Evolutionary conservation across 306 rosid species (phyloP).

Genomic region (Castanea crenata): DNA sequence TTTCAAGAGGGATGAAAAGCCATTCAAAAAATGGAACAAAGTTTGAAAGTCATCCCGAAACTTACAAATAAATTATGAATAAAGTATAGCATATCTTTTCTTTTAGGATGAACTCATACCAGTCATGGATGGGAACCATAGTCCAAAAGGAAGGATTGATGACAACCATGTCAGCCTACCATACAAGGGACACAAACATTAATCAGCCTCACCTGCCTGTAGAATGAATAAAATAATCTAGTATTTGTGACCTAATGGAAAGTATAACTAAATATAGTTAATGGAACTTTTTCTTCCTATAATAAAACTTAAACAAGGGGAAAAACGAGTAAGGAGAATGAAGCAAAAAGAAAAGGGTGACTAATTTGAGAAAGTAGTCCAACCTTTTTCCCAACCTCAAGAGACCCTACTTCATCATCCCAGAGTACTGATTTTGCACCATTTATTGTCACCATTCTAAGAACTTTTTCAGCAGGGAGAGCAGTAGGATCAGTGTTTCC

Average conservation of each 20-base stretch:
- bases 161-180: slow-evolving; percentile 79
- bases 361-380: slow-evolving; percentile 21
- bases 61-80: background rate
- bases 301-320: background rate
- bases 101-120: slow-evolving; percentile 36
- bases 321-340: slow-evolving; percentile 3
- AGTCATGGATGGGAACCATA: slow-evolving; percentile 82
- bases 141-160: slow-evolving; percentile 72
- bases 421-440: slow-evolving; percentile 83
- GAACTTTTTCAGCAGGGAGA: slow-evolving; percentile 69
- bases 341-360: slow-evolving; percentile 7
- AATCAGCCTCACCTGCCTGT: slow-evolving; percentile 23
- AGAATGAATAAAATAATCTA: background rate
- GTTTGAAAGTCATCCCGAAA: background rate
- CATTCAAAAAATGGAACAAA: background rate
- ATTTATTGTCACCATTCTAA: slow-evolving; percentile 67
- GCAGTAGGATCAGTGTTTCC: slow-evolving; percentile 78
- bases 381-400: slow-evolving; percentile 92
- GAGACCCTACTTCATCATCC: slow-evolving; percentile 83
- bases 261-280: background rate
- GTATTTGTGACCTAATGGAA: background rate
- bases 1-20: background rate
- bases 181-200: slow-evolving; percentile 23
- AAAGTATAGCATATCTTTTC: slow-evolving; percentile 2
- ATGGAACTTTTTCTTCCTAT: background rate